Conservation (phyloP, 2,329 filamentous ascomycete genomes). For the Anthostomella pinea region DNA sequence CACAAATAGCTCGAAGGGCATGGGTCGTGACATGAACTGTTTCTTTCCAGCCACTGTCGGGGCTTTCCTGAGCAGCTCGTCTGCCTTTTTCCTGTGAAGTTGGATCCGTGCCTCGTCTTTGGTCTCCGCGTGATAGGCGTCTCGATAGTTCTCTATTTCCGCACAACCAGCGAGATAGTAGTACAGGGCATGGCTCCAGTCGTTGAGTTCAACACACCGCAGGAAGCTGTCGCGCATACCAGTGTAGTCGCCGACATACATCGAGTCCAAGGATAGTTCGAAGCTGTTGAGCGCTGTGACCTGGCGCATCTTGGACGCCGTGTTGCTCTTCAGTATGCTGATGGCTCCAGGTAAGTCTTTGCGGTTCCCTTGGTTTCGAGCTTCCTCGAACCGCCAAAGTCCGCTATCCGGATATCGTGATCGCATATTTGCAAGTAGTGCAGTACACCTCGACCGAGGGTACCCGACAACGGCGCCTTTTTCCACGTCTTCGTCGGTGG, state of each 20-base stretch:
- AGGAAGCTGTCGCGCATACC: constrained; percentile 74
- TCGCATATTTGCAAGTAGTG: constrained; percentile 71
- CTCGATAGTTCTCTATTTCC: constrained; percentile 78
- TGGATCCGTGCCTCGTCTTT: constrained; percentile 44
- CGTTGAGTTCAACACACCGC: constrained; percentile 73
- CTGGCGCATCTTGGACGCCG: constrained; percentile 76
- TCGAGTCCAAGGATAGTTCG: constrained; percentile 73
- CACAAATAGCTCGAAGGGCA: constrained; percentile 88
- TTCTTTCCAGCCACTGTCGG: constrained; percentile 78
- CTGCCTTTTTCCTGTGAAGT: constrained; percentile 61
- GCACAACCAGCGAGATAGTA: constrained; percentile 81
- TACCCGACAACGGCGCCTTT: constrained; percentile 63
- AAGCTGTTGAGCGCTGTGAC: constrained; percentile 83
- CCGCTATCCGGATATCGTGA: constrained; percentile 74
- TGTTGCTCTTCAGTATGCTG: constrained; percentile 56
- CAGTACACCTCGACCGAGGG: constrained; percentile 64
- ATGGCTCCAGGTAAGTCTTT: constrained; percentile 67
- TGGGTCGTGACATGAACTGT: constrained; percentile 81
- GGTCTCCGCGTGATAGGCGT: constrained; percentile 43
- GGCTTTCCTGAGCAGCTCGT: constrained; percentile 68
- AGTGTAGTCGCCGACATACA: constrained; percentile 77
- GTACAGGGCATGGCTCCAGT: constrained; percentile 88
- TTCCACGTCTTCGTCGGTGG: constrained; percentile 55
- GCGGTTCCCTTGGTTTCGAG: constrained; percentile 68
- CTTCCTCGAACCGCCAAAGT: constrained; percentile 87